A percentile compares a stretch with the other conserved stretches of the same genome.
Conservation (phyloP, 192 early-diverging fungal species). For the Linnemannia exigua region DNA sequence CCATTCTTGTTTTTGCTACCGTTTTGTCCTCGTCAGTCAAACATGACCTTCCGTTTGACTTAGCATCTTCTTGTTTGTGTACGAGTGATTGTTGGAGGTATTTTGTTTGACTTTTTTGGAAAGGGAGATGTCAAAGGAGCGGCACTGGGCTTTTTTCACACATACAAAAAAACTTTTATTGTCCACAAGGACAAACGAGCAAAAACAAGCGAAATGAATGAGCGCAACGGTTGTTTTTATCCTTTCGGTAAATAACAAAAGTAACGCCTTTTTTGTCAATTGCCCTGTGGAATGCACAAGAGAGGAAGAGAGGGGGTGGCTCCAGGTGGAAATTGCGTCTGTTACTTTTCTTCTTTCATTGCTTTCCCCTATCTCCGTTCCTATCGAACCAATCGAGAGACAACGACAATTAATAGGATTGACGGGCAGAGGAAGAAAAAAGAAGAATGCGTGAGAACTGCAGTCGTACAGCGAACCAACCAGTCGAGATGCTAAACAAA, state of each 20-base stretch:
- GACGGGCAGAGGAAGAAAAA: background rate
- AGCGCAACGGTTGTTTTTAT: background rate
- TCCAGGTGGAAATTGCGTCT: background rate
- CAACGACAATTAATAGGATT: background rate
- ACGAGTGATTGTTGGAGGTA: no score
- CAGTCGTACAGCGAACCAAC: background rate
- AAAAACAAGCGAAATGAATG: background rate
- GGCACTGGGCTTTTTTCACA: background rate
- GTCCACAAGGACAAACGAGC: conserved; percentile 1
- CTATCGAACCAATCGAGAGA: background rate
- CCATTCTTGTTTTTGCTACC: no score
- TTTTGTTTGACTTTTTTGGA: conserved; percentile 44
- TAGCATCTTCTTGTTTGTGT: conserved; percentile 1
- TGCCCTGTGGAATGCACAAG: background rate
- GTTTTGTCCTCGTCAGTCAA: no score
- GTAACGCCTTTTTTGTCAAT: background rate
- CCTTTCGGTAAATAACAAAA: background rate
- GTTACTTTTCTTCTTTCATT: background rate
- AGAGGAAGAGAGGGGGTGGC: background rate
- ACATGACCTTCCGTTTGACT: background rate
- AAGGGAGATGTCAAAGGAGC: background rate
- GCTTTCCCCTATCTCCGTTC: background rate
- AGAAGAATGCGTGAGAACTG: background rate
- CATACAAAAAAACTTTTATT: background rate
- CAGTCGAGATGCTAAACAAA: no score